Evolutionary conservation across 805 yeast species (phyloP).

Genomic region (Nakazawaea siamensis): DNA sequence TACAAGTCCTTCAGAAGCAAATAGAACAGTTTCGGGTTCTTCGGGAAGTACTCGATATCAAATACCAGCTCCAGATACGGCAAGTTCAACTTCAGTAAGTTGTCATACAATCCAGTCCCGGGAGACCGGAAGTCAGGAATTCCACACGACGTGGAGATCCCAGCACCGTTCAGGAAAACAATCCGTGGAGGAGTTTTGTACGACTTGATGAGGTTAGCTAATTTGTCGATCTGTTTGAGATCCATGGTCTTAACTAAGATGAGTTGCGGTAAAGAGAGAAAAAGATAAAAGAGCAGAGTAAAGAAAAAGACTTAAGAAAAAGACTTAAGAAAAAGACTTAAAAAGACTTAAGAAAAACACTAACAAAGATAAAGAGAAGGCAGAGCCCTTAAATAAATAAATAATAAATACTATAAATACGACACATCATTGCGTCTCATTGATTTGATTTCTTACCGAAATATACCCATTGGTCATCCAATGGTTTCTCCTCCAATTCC

Average conservation of each 20-base stretch:
- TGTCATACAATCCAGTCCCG: constrained; percentile 79
- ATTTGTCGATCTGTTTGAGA: constrained; percentile 1
- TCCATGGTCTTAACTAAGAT: not conserved
- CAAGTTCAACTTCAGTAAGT: constrained; percentile 59
- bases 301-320: not conserved
- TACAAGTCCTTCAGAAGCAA: constrained; percentile 75
- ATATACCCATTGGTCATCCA: constrained; percentile 78
- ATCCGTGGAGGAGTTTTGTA: constrained; percentile 25
- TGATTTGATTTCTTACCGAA: constrained; percentile 49
- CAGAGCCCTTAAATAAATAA: constrained; percentile 3
- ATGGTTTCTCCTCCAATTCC: constrained; percentile 69
- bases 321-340: constrained; percentile 3
- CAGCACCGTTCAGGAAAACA: constrained; percentile 82
- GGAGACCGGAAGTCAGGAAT: constrained; percentile 95
- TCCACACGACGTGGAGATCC: constrained; percentile 88
- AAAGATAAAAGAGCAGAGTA: not conserved
- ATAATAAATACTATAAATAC: constrained; percentile 1
- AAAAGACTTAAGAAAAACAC: too few relatives aligned
- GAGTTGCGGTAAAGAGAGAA: not conserved
- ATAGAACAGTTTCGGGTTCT: constrained; percentile 79
- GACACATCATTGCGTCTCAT: constrained; percentile 17
- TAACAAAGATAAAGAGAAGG: too few relatives aligned
- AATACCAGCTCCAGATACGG: constrained; percentile 97
- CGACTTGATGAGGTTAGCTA: constrained; percentile 7
- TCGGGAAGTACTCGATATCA: constrained; percentile 72